These are phyloP conservation scores for Pezicula neosporulosa DNA, from an alignment of 2,329 filamentous ascomycete genomes.

Conservation along the genomic window DNA sequence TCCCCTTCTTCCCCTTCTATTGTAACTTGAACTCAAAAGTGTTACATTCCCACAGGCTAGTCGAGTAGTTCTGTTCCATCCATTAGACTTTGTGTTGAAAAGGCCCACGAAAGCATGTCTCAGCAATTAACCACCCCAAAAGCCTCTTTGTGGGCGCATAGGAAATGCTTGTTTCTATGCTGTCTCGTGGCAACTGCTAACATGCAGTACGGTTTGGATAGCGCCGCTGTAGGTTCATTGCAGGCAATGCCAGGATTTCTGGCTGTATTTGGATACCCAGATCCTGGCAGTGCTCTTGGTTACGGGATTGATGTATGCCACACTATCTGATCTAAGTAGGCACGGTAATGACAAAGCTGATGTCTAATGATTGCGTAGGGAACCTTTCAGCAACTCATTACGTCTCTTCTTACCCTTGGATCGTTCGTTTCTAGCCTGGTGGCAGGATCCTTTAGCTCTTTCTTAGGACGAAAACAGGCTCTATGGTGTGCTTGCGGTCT, in stretches of 20 bases:
- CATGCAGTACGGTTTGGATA: constrained; percentile 50
- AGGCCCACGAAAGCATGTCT: constrained; percentile 1
- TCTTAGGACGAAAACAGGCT: constrained; percentile 31
- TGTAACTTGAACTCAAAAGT: too few relatives aligned
- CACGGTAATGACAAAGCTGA: neutral
- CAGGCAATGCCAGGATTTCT: constrained; percentile 50
- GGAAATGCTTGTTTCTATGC: constrained; percentile 13
- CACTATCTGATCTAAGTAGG: too few relatives aligned
- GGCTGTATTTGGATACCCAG: constrained; percentile 43
- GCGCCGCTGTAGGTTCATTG: constrained; percentile 39
- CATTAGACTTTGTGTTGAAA: too few relatives aligned
- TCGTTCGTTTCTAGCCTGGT: constrained; percentile 41
- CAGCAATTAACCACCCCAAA: constrained; percentile 4
- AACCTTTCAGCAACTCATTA: constrained; percentile 43
- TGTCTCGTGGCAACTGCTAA: constrained; percentile 30
- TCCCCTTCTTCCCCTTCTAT: too few relatives aligned
- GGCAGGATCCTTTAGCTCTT: constrained; percentile 35
- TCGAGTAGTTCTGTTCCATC: too few relatives aligned
- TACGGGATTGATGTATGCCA: constrained; percentile 12
- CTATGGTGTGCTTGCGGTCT: constrained; percentile 42
- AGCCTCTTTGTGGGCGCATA: constrained; percentile 7
- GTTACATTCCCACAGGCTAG: too few relatives aligned
- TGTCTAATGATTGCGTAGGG: constrained; percentile 28
- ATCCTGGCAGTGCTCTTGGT: constrained; percentile 10
- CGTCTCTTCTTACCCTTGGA: constrained; percentile 44